Percentiles rank a stretch among this genome's conserved stretches.
Conservation (phyloP, 1,139 yeast genomes). For the Eremothecium coryli region DNA sequence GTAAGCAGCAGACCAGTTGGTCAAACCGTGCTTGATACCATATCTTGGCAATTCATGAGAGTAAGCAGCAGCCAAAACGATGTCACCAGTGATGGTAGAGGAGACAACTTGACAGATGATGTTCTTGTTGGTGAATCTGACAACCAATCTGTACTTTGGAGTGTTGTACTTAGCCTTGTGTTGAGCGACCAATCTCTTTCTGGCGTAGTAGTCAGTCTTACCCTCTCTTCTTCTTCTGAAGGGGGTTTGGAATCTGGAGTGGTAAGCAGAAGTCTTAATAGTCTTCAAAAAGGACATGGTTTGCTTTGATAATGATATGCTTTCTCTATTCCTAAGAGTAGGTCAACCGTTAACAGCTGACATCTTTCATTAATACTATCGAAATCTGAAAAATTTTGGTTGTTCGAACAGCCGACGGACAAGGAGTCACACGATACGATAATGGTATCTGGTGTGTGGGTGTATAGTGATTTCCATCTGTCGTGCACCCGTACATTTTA, state of each 20-base stretch:
- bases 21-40: constrained; percentile 98
- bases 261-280: constrained; percentile 83
- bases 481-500: neutral
- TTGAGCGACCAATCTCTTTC: constrained; percentile 99
- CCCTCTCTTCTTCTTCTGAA: constrained; percentile 99
- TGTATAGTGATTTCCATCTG: neutral
- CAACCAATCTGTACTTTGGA: constrained; percentile 99
- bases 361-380: neutral
- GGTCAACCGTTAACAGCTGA: neutral
- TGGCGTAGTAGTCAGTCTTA: constrained; percentile 99
- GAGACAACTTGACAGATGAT: constrained; percentile 96
- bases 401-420: neutral
- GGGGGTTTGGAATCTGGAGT: constrained; percentile 99
- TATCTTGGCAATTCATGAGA: constrained; percentile 97
- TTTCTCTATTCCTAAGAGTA: neutral
- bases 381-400: neutral
- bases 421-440: neutral
- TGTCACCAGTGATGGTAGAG: constrained; percentile 94
- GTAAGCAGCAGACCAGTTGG: constrained; percentile 99
- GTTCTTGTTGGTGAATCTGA: constrained; percentile 99
- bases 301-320: too few species aligned
- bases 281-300: constrained; percentile 68
- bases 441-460: neutral
- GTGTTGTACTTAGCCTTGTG: constrained; percentile 99
- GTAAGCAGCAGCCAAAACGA: constrained; percentile 96